Base-by-base conservation (phyloP, 257 asterid species). In the Phtheirospermum japonicum region DNA sequence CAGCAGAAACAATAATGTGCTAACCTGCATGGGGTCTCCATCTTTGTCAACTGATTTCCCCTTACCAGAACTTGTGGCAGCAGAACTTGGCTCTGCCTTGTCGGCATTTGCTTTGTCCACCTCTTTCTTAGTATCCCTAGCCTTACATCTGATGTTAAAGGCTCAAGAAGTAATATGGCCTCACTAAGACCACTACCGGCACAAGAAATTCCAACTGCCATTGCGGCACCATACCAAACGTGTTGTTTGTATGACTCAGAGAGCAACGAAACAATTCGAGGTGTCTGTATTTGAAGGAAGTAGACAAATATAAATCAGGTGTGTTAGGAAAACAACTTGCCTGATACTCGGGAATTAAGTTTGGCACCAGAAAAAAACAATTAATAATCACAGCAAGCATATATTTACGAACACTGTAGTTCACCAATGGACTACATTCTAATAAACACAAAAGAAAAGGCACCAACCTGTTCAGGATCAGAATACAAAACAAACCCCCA, bases 201-300 rank as follows among this genome's bases (percentile, higher is more conserved):
- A 70, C 99, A 93, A 26, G 99, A 85, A 75, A 93, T 87, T 55
- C 99, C 99, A 28, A 93, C 99, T 0, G 99, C 99, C 69, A 93
- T 59, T 43, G 99, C 99, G 6, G 99, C 96, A 69, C 99, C 99
- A 65, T 93, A 89, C 33, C 99, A 85, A 65, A 93, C 99, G 77
- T 93, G 99, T 9, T 97, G 99, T 74, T 93, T 93, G 87, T 92
- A 89, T 13, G 99, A 92, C 81, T 89, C 95, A 0, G 99, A 92
- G 11, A 92, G 73, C 73, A 93, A 70, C 13, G 99, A 93, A 64
- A 93, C 99, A 58, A 85, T 89, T 39, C 94, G 79, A 72, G 99
- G 99, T 52, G 91, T 81, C 98, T 91, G 89, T 76, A 68, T 43
- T 33, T 23, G 30, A 46, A 59, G 28, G 20, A 75, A 62, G 73